Percentiles rank a stretch among this genome's conserved stretches.
These are phyloP conservation scores for Wallemia ichthyophaga DNA, from an alignment of 1,284 basidiomycete genomes.

Conservation along the genomic window DNA sequence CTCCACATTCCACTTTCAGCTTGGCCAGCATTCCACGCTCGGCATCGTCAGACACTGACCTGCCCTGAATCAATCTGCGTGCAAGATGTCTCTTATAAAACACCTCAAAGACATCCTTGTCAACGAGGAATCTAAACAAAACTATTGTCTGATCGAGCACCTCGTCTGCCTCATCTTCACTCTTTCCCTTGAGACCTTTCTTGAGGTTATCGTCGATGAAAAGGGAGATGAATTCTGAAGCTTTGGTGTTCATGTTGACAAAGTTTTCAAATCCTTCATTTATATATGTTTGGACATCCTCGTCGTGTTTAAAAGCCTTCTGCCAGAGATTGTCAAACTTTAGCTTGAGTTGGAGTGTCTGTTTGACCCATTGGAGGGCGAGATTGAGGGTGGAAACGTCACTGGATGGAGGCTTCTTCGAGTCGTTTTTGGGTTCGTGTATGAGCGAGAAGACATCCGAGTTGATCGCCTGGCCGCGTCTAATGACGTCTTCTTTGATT, in stretches of 20 bases:
- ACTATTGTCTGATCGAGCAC: slow-evolving; percentile 83
- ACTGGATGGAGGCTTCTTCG: slow-evolving; percentile 6
- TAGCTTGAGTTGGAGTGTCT: slow-evolving; percentile 69
- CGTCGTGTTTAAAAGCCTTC: slow-evolving; percentile 38
- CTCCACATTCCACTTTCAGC: slow-evolving; percentile 86
- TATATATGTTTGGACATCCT: slow-evolving; percentile 48
- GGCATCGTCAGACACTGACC: slow-evolving; percentile 85
- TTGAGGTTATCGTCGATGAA: slow-evolving; percentile 94
- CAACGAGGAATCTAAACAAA: slow-evolving; percentile 72
- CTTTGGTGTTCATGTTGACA: slow-evolving; percentile 61
- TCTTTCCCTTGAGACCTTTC: slow-evolving; percentile 86
- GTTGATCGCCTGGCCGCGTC: slow-evolving; percentile 57
- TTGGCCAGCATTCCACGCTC: slow-evolving; percentile 94
- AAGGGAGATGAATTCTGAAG: slow-evolving; percentile 80
- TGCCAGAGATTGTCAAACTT: slow-evolving; percentile 53
- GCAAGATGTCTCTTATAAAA: slow-evolving; percentile 95
- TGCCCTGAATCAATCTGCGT: slow-evolving; percentile 54
- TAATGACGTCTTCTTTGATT: slow-evolving; percentile 42
- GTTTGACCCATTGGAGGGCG: slow-evolving; percentile 82
- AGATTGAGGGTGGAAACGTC: slow-evolving; percentile 13
- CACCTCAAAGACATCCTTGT: slow-evolving; percentile 92
- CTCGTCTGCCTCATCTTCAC: slow-evolving; percentile 62
- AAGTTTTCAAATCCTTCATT: slow-evolving; percentile 89
- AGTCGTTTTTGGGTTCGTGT: slow-evolving; percentile 16
- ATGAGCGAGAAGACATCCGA: slow-evolving; percentile 15